Percentiles rank a stretch among this genome's conserved stretches.
Conservation (phyloP, 2,329 filamentous ascomycete genomes). For the Rutstroemia sp. region DNA sequence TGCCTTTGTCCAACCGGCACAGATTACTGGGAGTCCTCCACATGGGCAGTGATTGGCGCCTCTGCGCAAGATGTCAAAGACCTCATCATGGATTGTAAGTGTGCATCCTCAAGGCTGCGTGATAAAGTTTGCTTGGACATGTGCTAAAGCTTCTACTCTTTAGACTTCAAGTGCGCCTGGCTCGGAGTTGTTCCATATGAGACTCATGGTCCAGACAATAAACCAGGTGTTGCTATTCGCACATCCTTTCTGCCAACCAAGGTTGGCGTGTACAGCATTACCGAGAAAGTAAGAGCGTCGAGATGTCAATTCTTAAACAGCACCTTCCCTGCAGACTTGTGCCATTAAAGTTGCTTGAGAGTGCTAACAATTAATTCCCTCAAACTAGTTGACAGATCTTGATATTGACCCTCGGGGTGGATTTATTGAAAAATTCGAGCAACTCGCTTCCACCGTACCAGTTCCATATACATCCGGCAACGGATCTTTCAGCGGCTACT, state of each 20-base stretch:
- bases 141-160: background rate
- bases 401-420: background rate
- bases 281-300: background rate
- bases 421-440: conserved; percentile 1
- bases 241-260: background rate
- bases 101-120: no score
- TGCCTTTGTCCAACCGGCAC: background rate
- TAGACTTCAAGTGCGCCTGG: background rate
- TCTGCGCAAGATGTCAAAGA: background rate
- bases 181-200: background rate
- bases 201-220: background rate
- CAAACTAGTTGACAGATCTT: background rate
- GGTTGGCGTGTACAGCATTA: background rate
- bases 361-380: no score
- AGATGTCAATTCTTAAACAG: background rate
- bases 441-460: background rate
- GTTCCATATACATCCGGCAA: background rate
- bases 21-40: conserved; percentile 5
- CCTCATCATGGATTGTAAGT: conserved; percentile 5
- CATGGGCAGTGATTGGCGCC: background rate
- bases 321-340: background rate
- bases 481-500: background rate
- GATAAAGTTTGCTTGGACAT: no score
- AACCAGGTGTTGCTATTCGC: background rate
- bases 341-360: no score